These are phyloP conservation scores for Stropharia rugosoannulata DNA, from an alignment of 768 basidiomycete genomes.

Conservation along the genomic window DNA sequence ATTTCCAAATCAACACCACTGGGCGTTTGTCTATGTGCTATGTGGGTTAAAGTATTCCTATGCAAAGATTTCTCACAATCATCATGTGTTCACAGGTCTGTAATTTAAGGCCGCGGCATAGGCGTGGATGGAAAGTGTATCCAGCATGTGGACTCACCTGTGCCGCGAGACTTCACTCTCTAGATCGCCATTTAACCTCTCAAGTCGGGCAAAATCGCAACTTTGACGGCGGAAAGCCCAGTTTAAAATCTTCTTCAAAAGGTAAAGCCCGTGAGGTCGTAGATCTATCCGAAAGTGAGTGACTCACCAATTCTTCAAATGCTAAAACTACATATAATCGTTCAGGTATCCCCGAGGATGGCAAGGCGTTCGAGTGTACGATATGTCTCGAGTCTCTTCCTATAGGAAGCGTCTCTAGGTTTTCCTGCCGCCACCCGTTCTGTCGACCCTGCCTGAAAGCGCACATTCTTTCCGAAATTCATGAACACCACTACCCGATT, in stretches of 20 bases:
- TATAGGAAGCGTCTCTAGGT: slow-evolving; percentile 9
- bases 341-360: neutral
- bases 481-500: slow-evolving; percentile 54
- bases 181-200: neutral
- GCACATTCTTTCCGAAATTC: slow-evolving; percentile 41
- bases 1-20: neutral
- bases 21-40: slow-evolving; percentile 3
- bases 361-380: slow-evolving; percentile 43
- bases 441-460: slow-evolving; percentile 51
- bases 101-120: slow-evolving; percentile 8
- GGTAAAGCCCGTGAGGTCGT: neutral
- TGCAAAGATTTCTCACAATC: neutral
- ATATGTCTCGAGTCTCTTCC: slow-evolving; percentile 52
- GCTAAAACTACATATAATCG: neutral
- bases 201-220: neutral
- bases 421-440: slow-evolving; percentile 50
- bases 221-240: neutral
- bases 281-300: neutral
- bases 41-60: neutral
- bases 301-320: neutral
- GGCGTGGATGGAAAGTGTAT: slow-evolving; percentile 11
- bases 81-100: slow-evolving; percentile 12
- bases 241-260: too few species aligned
- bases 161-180: slow-evolving; percentile 10
- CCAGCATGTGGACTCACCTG: slow-evolving; percentile 22